Evolutionary conservation across 2,329 filamentous ascomycete genomes (phyloP), one percentile per base, ranked within the genome.

Genomic region (Alternaria sp.): DNA sequence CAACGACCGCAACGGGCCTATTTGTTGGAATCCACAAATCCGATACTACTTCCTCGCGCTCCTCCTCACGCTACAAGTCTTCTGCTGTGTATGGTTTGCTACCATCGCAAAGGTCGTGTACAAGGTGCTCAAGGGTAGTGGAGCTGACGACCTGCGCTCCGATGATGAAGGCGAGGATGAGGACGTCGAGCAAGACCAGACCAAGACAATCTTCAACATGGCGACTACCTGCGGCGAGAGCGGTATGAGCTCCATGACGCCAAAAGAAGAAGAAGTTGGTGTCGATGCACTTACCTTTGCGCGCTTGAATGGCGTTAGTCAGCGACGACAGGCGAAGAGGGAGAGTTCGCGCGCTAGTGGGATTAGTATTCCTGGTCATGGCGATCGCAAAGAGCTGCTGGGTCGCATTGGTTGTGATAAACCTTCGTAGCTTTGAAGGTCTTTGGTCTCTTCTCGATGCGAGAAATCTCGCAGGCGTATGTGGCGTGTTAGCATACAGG

Each of bases 81-180:
- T 99, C 52, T 93, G 91, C 31, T 81, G 96, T 34, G 84, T 91
- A 61, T 98, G 95, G 95, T 96, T 98, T 72, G 84, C 83, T 62
- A 90, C 97, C 88, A 97, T 98, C 66, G 79, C 93, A 37, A 87
- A 88, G 56, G 91, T 99, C 2, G 93, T 93, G 23, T 84, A 90
- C 62, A 88, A 89, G 61, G 93, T 98, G 5, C 74, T 98, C 34
- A 85, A 84, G 50, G 93, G 94, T 31, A 86, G 84, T 36, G 83
- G 86, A 31, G 93, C 94, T 5, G 93, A 97, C 63, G 95, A 99
- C 72, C 85, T 87, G 17, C 88, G 95, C 55, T 96, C 92, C 63
- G 94, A 97, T 68, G 92, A 92, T 63, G 93, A 96, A 78, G 90
- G 81, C 5, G 91, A 88, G 23, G 88, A 87, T 24, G 84, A 85